Base-by-base conservation (phyloP, 2,329 filamentous ascomycete species). In the Monosporascus ibericus region DNA sequence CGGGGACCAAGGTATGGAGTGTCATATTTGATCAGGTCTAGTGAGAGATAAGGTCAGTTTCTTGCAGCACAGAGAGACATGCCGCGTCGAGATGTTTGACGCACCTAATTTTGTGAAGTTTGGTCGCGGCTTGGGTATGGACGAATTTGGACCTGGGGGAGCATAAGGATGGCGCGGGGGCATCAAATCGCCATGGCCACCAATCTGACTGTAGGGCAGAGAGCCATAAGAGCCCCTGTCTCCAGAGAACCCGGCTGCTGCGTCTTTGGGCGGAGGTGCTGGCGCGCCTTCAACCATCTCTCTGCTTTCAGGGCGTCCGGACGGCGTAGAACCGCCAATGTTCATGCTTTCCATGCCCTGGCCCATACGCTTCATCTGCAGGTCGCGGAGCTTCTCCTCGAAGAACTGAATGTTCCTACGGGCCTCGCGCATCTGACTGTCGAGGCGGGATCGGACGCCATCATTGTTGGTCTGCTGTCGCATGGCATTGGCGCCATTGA, bases 11-110 rank as follows among this genome's bases (percentile, higher is more conserved):
- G 85, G 69, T 96, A 90, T 18, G 89, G 88, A 34, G 92, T 96
- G 68, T 99, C 94, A 73, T 95, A 96, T 83, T 97, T 97, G 75
- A 99, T 96, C 58, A 99, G 78, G 73, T 99, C 94, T 96, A 55
- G 2, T 18, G 44, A 47, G 48, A 49, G 24, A 44, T 50, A 48
- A 51, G 51, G 49, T 57, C 48, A 50, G 51, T 44, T 15, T 47
- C 11, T 34, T 17, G n/a, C 25, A 14, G 15, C 39, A 47, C 7
- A 18, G 24, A 36, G 44, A 47, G 18, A 46, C 34, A 39, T 44
- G 42, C 11, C 9, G 49, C 15, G 4, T 38, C 8, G 44, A 42
- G 38, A 48, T 48, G 47, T 38, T 27, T 47, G 18, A 69, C 84
- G 60, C 77, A 96, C 92, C 92, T 63, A 99, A 84, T 74, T 96